Evolutionary conservation across 208 protist species (phyloP).

Genomic region (Herpetomonas samuelpessoai): DNA sequence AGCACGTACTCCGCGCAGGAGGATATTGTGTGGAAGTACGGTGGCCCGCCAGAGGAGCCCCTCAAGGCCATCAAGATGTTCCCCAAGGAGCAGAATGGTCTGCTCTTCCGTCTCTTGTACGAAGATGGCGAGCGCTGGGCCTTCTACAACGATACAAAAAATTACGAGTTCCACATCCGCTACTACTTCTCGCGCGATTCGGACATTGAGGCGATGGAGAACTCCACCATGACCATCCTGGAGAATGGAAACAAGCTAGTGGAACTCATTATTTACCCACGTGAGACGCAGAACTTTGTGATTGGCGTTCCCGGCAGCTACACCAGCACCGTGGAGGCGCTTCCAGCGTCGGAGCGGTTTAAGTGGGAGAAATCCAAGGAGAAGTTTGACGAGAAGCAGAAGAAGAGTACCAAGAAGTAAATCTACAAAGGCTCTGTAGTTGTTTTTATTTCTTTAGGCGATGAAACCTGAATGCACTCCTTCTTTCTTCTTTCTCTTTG

Average conservation of each 20-base stretch:
- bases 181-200: conserved; percentile 60
- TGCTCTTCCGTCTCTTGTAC: conserved; percentile 66
- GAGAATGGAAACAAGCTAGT: conserved; percentile 60
- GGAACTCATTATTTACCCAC: conserved; percentile 70
- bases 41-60: conserved; percentile 39
- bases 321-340: conserved; percentile 69
- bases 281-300: conserved; percentile 67
- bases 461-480: no score
- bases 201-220: conserved; percentile 49
- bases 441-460: no score
- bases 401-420: conserved; percentile 18
- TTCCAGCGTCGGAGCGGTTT: conserved; percentile 52
- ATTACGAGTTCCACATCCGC: conserved; percentile 73
- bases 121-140: conserved; percentile 59
- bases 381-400: conserved; percentile 14
- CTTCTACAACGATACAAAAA: conserved; percentile 75
- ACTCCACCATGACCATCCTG: conserved; percentile 52
- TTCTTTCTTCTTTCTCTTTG: no score
- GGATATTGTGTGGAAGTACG: conserved; percentile 73
- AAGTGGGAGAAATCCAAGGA: conserved; percentile 57
- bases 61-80: conserved; percentile 70
- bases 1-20: conserved; percentile 57
- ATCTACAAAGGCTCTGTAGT: no score
- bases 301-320: conserved; percentile 62
- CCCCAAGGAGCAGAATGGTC: conserved; percentile 58